A percentile compares a stretch with the other conserved stretches of the same genome.
These are phyloP conservation scores for Berkeleyomyces rouxiae DNA, from an alignment of 2,329 filamentous ascomycete genomes.

Conservation along the genomic window DNA sequence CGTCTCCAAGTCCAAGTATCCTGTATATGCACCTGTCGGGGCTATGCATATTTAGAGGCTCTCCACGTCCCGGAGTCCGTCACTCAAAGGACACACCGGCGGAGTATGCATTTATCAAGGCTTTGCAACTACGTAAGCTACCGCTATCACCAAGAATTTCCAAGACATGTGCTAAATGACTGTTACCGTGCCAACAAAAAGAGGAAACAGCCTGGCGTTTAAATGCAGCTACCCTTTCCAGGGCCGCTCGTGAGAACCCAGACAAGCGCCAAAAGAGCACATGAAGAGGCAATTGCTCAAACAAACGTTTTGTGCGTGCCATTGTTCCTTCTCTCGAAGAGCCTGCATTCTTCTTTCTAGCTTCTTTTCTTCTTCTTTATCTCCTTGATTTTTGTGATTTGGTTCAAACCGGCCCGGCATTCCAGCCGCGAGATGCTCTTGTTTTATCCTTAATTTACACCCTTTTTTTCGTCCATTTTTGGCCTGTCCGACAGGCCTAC, in stretches of 20 bases:
- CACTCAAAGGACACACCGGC: neutral
- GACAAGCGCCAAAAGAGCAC: neutral
- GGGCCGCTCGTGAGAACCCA: neutral
- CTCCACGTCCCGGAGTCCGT: neutral
- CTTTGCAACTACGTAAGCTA: neutral
- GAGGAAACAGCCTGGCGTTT: neutral
- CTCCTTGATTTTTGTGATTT: neutral
- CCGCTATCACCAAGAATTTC: no score
- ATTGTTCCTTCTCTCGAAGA: neutral
- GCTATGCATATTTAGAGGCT: neutral
- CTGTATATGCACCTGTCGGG: neutral
- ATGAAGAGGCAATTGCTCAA: neutral
- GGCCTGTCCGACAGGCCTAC: neutral
- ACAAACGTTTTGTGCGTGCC: neutral
- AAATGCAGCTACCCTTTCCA: neutral
- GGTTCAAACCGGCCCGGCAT: no score
- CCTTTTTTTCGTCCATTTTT: neutral
- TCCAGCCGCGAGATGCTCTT: neutral
- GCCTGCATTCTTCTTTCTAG: neutral
- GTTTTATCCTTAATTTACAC: neutral
- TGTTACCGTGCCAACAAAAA: neutral
- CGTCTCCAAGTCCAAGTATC: constrained; percentile 1
- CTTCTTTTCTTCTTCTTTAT: neutral
- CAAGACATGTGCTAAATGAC: neutral
- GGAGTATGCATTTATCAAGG: neutral